These are phyloP conservation scores for Lichtheimia ramosa DNA, from an alignment of 371 early-diverging fungal species.

Conservation along the genomic window DNA sequence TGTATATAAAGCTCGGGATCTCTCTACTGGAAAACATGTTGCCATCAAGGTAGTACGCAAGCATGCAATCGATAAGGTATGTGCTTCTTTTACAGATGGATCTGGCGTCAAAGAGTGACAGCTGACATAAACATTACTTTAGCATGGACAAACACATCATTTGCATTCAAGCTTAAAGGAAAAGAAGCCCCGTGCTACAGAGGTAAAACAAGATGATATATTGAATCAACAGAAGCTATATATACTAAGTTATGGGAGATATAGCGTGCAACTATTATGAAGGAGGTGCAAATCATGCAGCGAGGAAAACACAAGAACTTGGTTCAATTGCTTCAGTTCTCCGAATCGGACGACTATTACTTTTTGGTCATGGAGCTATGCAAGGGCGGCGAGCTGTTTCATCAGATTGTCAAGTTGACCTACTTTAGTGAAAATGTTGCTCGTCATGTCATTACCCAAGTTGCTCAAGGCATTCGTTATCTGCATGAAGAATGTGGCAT, in stretches of 20 bases:
- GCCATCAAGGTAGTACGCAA: conserved; percentile 84
- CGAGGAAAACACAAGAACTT: conserved; percentile 81
- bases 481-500: conserved; percentile 88
- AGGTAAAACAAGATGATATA: conserved; percentile 4
- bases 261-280: conserved; percentile 77
- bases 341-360: conserved; percentile 66
- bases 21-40: conserved; percentile 58
- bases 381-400: conserved; percentile 86
- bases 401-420: conserved; percentile 79
- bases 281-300: conserved; percentile 89
- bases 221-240: neutral
- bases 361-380: conserved; percentile 85
- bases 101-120: neutral
- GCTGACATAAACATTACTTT: conserved; percentile 16
- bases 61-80: conserved; percentile 54
- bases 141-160: conserved; percentile 13
- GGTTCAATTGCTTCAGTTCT: conserved; percentile 70
- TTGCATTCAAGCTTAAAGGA: conserved; percentile 20
- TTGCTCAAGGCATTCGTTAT: conserved; percentile 87
- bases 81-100: neutral
- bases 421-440: conserved; percentile 78
- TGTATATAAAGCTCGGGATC: conserved; percentile 72
- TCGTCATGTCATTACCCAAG: conserved; percentile 85
- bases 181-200: conserved; percentile 13
- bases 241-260: conserved; percentile 1